Base-by-base conservation (phyloP, 352 stramenopile species). In the Sclerospora graminicola region DNA sequence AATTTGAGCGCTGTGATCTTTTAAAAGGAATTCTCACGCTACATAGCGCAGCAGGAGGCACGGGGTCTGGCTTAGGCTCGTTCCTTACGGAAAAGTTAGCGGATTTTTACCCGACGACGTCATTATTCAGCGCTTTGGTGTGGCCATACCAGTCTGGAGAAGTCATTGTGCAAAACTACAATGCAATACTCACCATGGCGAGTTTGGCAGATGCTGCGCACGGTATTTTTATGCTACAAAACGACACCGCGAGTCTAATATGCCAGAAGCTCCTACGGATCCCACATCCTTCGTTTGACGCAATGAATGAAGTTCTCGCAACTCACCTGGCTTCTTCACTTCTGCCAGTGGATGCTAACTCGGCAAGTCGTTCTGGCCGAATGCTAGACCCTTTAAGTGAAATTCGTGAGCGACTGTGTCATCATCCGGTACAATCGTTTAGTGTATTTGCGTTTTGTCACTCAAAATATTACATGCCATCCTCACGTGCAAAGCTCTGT, bases 131-230 rank as follows among this genome's bases (percentile, higher is more conserved):
- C 52, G 59, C 69, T 8, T 69, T 88, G 20, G 77, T 94, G 44
- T 91, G 81, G 76, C 82, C 82, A n/a, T 82, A 94, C 48, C 53
- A 62, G 10, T 69, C 75, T 11, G 84, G 84, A 2, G 82, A 95
- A 49, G 78, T 92, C 9, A 89, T 93, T 24, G 78, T 94, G 31
- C 84, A 95, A 48, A 90, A 91, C 54, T 94, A 94, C 63, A 26
- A 95, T 59, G 63, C 79, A n/a, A 54, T 93, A 40, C 77, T 95
- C 16, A 93, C 80, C 1, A 84, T 91, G 45, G 81, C 82, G 16
- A 69, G 76, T 27, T 71, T 95, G 21, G 53, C 69, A n/a, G 60
- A 75, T 9, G 66, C 51, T 16, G 44, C 61, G 2, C 58, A 89
- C 39, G 69, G 73, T 29, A 62, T 92, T 33, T 42, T 92, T 20